These are phyloP conservation scores for Harringtonia lauricola DNA, from an alignment of 2,329 filamentous ascomycete genomes.

Conservation along the genomic window DNA sequence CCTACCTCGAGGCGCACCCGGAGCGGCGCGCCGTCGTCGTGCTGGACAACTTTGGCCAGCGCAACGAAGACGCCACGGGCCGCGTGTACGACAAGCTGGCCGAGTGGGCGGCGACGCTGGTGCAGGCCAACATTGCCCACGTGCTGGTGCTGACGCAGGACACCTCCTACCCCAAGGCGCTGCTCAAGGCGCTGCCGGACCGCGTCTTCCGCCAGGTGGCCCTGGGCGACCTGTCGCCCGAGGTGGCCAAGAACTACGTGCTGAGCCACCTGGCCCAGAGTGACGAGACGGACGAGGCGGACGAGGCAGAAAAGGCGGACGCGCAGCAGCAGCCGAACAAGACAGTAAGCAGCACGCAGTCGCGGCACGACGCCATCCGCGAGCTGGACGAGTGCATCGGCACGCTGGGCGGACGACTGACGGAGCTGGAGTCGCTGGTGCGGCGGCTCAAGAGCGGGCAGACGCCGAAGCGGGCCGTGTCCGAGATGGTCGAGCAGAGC, in stretches of 20 bases:
- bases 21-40: constrained; percentile 75
- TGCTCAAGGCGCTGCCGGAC: constrained; percentile 80
- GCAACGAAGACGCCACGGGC: constrained; percentile 48
- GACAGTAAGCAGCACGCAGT: neutral
- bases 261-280: constrained; percentile 61
- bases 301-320: constrained; percentile 4
- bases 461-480: constrained; percentile 66
- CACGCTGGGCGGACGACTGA: constrained; percentile 80
- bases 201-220: constrained; percentile 80
- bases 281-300: constrained; percentile 18
- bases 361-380: constrained; percentile 34
- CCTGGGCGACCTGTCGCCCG: constrained; percentile 74
- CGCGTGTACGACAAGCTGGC: constrained; percentile 71
- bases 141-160: constrained; percentile 92
- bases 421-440: constrained; percentile 89
- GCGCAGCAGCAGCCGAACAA: constrained; percentile 3
- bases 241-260: constrained; percentile 85
- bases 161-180: constrained; percentile 74
- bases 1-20: constrained; percentile 81
- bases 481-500: constrained; percentile 80
- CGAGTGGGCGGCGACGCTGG: constrained; percentile 81
- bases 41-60: constrained; percentile 85
- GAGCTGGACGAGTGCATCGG: constrained; percentile 76
- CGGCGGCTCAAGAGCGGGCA: constrained; percentile 81
- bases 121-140: constrained; percentile 81